Evolutionary conservation across 352 stramenopile species (phyloP).

Genomic region (Globisporangium middletonii): DNA sequence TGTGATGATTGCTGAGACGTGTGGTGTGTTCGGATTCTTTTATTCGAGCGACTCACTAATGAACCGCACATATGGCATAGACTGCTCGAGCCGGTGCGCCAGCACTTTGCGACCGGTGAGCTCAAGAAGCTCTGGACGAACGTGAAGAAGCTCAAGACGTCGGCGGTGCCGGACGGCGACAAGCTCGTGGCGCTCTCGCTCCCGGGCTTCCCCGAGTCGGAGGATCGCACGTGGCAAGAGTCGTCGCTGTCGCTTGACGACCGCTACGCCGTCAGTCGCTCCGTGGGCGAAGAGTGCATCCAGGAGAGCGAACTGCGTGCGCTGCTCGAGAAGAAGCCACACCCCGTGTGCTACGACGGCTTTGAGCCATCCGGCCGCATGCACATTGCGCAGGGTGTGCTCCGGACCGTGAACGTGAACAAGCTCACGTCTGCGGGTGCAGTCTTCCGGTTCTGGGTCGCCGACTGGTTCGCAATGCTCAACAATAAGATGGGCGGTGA

Average conservation of each 20-base stretch:
- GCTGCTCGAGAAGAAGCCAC: conserved; percentile 84
- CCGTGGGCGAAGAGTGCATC: conserved; percentile 92
- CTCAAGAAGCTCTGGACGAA: conserved; percentile 95
- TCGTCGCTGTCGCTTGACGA: conserved; percentile 80
- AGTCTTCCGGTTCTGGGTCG: conserved; percentile 99
- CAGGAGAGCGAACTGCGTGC: conserved; percentile 85
- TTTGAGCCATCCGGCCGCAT: conserved; percentile 99
- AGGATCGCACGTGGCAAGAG: conserved; percentile 60
- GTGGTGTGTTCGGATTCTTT: background rate
- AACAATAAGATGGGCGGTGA: conserved; percentile 99
- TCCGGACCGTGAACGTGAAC: conserved; percentile 97
- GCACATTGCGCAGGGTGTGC: conserved; percentile 98
- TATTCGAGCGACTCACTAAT: no score
- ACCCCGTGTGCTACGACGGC: conserved; percentile 96
- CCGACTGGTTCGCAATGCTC: conserved; percentile 99
- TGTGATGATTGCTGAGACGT: background rate
- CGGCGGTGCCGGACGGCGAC: conserved; percentile 49
- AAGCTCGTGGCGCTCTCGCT: conserved; percentile 66
- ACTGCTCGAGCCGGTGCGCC: conserved; percentile 94
- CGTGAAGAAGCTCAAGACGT: conserved; percentile 88
- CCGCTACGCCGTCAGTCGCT: conserved; percentile 70
- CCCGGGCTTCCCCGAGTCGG: conserved; percentile 53
- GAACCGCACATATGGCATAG: conserved; percentile 1
- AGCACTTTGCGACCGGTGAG: conserved; percentile 93
- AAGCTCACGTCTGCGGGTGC: conserved; percentile 89